phyloP scores from a whole-genome alignment of 2,329 filamentous ascomycete species.

The Fusarium miscanthi region DNA sequence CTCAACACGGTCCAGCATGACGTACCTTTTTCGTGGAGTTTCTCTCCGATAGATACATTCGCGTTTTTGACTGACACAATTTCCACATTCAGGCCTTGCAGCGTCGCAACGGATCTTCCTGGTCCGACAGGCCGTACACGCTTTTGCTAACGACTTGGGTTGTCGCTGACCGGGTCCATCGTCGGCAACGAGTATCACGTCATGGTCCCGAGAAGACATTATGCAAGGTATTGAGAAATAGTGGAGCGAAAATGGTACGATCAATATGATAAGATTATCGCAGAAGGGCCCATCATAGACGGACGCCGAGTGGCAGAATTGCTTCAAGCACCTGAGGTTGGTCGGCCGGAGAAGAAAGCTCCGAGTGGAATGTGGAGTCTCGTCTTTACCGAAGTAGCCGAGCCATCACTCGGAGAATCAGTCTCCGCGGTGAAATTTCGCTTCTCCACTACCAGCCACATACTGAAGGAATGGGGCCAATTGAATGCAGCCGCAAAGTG shows the following conservation, averaged over 20 bases:
- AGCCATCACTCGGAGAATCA: background rate
- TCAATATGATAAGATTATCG: background rate
- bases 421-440: background rate
- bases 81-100: background rate
- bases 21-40: slow-evolving; percentile 5
- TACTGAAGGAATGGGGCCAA: background rate
- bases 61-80: background rate
- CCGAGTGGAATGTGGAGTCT: background rate
- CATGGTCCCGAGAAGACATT: background rate
- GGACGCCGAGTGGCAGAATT: background rate
- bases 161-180: background rate
- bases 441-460: background rate
- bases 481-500: background rate
- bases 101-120: slow-evolving; percentile 19
- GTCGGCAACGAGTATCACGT: background rate
- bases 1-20: rapidly evolving
- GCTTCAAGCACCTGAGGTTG: background rate
- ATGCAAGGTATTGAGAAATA: background rate
- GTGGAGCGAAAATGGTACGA: background rate
- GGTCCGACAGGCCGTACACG: slow-evolving; percentile 5
- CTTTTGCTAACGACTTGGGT: slow-evolving; percentile 11
- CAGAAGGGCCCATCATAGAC: background rate
- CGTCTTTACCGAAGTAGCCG: background rate
- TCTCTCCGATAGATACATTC: slow-evolving; percentile 3
- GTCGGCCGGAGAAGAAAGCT: background rate